Evolutionary conservation across 805 yeast species (phyloP), one percentile per base, ranked within the genome.

Genomic region (Brettanomyces naardenensis): DNA sequence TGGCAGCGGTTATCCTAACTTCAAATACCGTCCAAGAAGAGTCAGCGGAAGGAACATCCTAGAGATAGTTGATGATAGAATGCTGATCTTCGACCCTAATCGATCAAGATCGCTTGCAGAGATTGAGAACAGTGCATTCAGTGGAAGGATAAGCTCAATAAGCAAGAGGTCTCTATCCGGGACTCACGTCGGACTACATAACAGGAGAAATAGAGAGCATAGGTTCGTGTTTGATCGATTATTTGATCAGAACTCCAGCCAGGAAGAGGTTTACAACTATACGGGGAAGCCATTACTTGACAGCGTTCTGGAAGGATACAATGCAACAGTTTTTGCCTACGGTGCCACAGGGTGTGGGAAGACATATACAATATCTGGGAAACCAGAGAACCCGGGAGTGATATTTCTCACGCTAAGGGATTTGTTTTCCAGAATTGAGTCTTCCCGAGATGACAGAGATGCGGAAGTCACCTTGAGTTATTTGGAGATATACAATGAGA

Each of bases 311-410:
- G 92, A 84, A 44, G 97, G 97, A 1, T 85, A 66, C 59, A 88
- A 90, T 56, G 80, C 95, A 5, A 87, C 96, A 0, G 86, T 89
- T 0, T 89, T 89, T 64, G 97, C 97, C 1, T 89, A 89, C 56
- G 97, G 97, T 1, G 95, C 97, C 21, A 89, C 97, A 0, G 97
- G 97, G 0, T 89, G 97, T 58, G 97, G 97, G n/a, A 89, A 89
- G 54, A 89, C 97, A 0, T 87, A 82, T 55, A 89, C 97, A 0
- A 83, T 89, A 23, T 73, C 81, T 54, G 96, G 96, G 0, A 71
- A 79, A 0, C 69, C 77, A 0, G 72, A 72, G 2, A 61, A 71
- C 19, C 95, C 95, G 0, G 96, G 95, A 0, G 73, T 89, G 11
- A 81, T 87, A 0, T 84, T 79, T 48, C 61, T 80, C 30, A 80